Percentiles rank a stretch among this genome's conserved stretches.
phyloP scores from a whole-genome alignment of 23 red algal species.

The Gracilaria gracilis region DNA sequence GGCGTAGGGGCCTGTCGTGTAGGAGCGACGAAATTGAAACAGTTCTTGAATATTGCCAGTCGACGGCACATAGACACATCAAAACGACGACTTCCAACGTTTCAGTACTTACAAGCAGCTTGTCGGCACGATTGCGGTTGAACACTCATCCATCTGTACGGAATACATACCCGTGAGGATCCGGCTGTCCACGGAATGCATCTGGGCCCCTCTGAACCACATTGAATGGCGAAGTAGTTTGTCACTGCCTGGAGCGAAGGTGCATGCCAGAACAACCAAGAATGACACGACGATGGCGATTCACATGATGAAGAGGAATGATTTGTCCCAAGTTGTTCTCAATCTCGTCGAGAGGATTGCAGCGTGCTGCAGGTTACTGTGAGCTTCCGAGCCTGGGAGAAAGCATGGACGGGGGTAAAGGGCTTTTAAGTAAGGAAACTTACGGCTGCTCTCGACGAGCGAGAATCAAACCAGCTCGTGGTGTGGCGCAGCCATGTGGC shows the following conservation, averaged over 20 bases:
- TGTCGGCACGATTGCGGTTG: slow-evolving; percentile 19
- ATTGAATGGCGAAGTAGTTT: slow-evolving; percentile 52
- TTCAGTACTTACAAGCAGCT: slow-evolving; percentile 36
- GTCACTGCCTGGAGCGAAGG: not conserved
- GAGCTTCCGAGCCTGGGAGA: not conserved
- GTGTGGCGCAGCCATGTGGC: not conserved
- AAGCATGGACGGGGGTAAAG: not conserved
- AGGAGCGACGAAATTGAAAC: slow-evolving; percentile 19
- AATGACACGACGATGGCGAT: not conserved
- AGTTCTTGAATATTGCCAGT: slow-evolving; percentile 65
- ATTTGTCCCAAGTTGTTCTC: too few relatives aligned
- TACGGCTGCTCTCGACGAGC: not conserved
- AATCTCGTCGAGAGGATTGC: not conserved
- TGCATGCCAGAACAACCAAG: not conserved
- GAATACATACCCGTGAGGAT: slow-evolving; percentile 26
- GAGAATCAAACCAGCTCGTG: not conserved
- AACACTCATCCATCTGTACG: slow-evolving; percentile 45
- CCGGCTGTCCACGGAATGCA: slow-evolving; percentile 36
- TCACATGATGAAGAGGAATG: not conserved
- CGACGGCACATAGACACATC: slow-evolving; percentile 16
- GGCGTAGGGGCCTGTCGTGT: not conserved
- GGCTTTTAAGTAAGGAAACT: not conserved
- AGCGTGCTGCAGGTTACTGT: not conserved
- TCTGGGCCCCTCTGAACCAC: slow-evolving; percentile 26
- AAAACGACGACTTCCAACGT: slow-evolving; percentile 14